These are phyloP conservation scores for Aspergillus tamarii DNA, from an alignment of 2,329 filamentous ascomycete genomes.

Conservation along the genomic window DNA sequence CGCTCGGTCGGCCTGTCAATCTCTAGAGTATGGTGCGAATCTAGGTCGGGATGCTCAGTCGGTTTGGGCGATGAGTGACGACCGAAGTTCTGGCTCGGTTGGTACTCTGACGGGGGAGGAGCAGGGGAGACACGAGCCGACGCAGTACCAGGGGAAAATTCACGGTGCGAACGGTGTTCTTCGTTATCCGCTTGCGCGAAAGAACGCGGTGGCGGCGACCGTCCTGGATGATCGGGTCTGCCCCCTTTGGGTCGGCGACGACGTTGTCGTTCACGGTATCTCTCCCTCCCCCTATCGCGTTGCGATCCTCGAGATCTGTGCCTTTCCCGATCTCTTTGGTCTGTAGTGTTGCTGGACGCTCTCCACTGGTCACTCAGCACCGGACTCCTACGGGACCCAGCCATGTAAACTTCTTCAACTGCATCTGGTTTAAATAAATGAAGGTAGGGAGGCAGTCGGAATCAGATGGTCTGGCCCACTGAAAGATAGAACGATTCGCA, in stretches of 20 bases:
- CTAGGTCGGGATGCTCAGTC: conserved; percentile 25
- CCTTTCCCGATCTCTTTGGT: conserved; percentile 39
- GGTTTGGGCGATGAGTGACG: conserved; percentile 27
- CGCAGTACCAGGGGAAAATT: conserved; percentile 31
- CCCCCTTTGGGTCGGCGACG: conserved; percentile 37
- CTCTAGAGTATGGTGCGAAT: conserved; percentile 23
- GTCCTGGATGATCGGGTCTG: conserved; percentile 45
- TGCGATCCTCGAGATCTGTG: conserved; percentile 48
- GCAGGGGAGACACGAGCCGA: conserved; percentile 32
- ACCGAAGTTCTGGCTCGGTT: conserved; percentile 27
- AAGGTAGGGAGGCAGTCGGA: conserved; percentile 15
- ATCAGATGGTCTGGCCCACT: conserved; percentile 18
- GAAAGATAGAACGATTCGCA: conserved; percentile 16
- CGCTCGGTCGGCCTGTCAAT: conserved; percentile 24
- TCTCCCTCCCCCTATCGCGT: conserved; percentile 42
- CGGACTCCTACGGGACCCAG: conserved; percentile 53
- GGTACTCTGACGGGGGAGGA: conserved; percentile 23
- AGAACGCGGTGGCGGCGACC: conserved; percentile 42
- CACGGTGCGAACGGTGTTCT: conserved; percentile 32
- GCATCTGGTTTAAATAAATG: conserved; percentile 42
- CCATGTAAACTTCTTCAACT: conserved; percentile 50
- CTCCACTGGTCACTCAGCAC: conserved; percentile 56
- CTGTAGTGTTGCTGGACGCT: conserved; percentile 46
- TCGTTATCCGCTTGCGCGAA: conserved; percentile 35
- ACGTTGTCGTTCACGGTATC: conserved; percentile 44